Conservation (phyloP, 1,139 yeast species). For the Taiozyma onychis region DNA sequence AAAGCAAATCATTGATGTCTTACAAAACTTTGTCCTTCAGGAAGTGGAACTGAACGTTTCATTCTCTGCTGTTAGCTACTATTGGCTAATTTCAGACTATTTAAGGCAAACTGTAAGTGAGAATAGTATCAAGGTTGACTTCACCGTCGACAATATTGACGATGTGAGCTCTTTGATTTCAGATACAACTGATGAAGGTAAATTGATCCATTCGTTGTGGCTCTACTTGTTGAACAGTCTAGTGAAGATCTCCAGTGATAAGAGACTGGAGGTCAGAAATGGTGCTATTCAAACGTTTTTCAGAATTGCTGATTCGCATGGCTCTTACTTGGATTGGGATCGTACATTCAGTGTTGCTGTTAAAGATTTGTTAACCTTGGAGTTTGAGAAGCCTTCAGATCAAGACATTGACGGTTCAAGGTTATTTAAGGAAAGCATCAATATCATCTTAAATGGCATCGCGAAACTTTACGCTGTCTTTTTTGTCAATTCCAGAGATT, state of each 20-base stretch:
- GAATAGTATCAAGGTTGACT: neutral
- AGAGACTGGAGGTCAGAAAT: slow-evolving; percentile 75
- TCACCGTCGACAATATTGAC: slow-evolving; percentile 4
- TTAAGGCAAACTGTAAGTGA: slow-evolving; percentile 32
- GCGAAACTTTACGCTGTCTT: slow-evolving; percentile 26
- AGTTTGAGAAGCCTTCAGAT: slow-evolving; percentile 20
- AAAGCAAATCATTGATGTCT: slow-evolving; percentile 60
- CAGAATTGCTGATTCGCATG: slow-evolving; percentile 78
- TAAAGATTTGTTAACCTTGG: slow-evolving; percentile 30
- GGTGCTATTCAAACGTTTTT: slow-evolving; percentile 88
- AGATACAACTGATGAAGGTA: slow-evolving; percentile 1
- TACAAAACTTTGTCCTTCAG: slow-evolving; percentile 69
- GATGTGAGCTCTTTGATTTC: slow-evolving; percentile 8
- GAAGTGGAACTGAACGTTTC: slow-evolving; percentile 73
- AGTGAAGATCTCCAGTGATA: slow-evolving; percentile 56
- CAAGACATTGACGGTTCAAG: slow-evolving; percentile 8
- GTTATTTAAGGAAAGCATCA: slow-evolving; percentile 14
- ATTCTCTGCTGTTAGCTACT: slow-evolving; percentile 84
- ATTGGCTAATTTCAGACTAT: slow-evolving; percentile 86
- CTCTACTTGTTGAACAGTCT: slow-evolving; percentile 56
- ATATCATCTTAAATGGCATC: slow-evolving; percentile 28
- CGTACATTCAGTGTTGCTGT: slow-evolving; percentile 49
- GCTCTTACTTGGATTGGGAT: slow-evolving; percentile 51
- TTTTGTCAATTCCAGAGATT: slow-evolving; percentile 17
- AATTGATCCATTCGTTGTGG: slow-evolving; percentile 41